These are phyloP conservation scores for Ligustrum vulgare DNA, from an alignment of 257 asterid genomes.

Conservation along the genomic window DNA sequence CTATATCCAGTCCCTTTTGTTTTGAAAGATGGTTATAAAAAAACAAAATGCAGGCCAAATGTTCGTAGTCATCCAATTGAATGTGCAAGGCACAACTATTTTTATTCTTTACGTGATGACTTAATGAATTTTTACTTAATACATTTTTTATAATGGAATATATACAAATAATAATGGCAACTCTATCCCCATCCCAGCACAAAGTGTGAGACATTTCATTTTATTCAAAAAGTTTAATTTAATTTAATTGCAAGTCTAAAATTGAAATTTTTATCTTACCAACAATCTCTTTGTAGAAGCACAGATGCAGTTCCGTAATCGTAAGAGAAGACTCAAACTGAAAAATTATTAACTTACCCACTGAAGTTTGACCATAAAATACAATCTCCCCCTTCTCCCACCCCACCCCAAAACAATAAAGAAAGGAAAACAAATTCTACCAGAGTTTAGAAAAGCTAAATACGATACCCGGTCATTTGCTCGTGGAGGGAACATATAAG, in stretches of 20 bases:
- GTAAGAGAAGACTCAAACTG: neutral
- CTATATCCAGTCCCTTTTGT: neutral
- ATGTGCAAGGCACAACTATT: neutral
- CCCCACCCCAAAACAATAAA: neutral
- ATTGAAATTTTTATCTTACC: neutral
- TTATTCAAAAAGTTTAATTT: neutral
- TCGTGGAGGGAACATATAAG: neutral
- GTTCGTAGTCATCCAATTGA: neutral
- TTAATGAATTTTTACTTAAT: neutral
- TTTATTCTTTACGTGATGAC: neutral
- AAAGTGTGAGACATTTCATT: neutral
- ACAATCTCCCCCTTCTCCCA: neutral
- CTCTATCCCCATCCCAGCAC: neutral
- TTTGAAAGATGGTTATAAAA: neutral
- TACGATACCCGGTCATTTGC: neutral
- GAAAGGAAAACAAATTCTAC: neutral
- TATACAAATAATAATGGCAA: neutral
- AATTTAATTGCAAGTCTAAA: neutral
- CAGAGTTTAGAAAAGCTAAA: neutral
- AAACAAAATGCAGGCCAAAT: neutral
- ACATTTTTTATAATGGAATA: neutral
- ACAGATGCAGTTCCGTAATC: neutral
- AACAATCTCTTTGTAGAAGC: neutral
- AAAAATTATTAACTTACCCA: neutral
- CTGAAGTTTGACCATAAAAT: neutral